A percentile compares a stretch with the other conserved stretches of the same genome.
These are phyloP conservation scores for Penicillium oxalicum DNA, from an alignment of 2,329 filamentous ascomycete genomes.

Conservation along the genomic window DNA sequence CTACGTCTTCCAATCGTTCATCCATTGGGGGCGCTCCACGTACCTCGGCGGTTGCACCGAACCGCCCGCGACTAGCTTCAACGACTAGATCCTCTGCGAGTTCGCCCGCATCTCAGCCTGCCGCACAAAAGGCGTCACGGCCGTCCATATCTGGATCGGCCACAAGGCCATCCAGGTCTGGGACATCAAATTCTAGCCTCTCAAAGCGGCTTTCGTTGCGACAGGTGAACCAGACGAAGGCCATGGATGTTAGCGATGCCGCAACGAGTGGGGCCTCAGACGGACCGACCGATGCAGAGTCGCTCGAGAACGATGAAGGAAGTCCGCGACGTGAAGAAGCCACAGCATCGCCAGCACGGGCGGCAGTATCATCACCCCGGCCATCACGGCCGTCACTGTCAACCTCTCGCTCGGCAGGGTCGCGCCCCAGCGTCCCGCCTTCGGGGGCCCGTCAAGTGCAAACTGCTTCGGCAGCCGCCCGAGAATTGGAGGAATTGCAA, in stretches of 20 bases:
- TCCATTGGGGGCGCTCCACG: conserved; percentile 42
- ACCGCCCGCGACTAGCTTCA: conserved; percentile 50
- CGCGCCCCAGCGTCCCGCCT: conserved; percentile 26
- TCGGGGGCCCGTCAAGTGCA: conserved; percentile 40
- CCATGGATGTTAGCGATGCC: conserved; percentile 24
- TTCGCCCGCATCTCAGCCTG: conserved; percentile 46
- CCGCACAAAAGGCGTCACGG: conserved; percentile 33
- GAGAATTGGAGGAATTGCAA: conserved; percentile 81
- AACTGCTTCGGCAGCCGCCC: conserved; percentile 46
- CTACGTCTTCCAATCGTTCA: conserved; percentile 47
- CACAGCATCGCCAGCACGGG: not conserved
- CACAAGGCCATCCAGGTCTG: conserved; percentile 30
- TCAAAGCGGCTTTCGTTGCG: conserved; percentile 33
- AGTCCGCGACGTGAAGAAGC: conserved; percentile 14
- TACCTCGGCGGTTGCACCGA: conserved; percentile 48
- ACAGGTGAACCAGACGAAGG: conserved; percentile 21
- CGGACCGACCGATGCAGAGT: conserved; percentile 25
- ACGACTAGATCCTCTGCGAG: conserved; percentile 60
- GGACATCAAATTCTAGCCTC: conserved; percentile 18
- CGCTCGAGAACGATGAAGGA: conserved; percentile 22
- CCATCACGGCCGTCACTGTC: conserved; percentile 20
- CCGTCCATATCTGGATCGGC: conserved; percentile 34
- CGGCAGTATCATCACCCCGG: conserved; percentile 14
- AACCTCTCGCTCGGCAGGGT: conserved; percentile 18
- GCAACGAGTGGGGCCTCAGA: conserved; percentile 25